phyloP scores from a whole-genome alignment of 2,329 filamentous ascomycete species.

The Colletotrichum tamarilloi region DNA sequence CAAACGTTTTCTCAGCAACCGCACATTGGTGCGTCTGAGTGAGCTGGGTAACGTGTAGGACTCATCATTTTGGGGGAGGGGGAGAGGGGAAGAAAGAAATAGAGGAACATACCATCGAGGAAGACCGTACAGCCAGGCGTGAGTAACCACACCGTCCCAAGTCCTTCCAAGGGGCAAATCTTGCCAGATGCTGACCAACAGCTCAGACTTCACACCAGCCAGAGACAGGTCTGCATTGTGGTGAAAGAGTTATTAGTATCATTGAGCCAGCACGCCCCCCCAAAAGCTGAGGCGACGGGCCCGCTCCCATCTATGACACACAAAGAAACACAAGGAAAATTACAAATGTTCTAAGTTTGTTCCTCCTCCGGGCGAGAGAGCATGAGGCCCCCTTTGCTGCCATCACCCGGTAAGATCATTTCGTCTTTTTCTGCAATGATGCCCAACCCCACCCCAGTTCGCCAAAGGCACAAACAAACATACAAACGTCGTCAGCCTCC shows the following conservation, averaged over 20 bases:
- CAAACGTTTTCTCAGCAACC: constrained; percentile 22
- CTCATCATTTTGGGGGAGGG: constrained; percentile 4
- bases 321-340: constrained; percentile 29
- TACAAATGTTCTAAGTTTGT: constrained; percentile 35
- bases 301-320: constrained; percentile 33
- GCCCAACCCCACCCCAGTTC: constrained; percentile 32
- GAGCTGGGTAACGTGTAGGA: constrained; percentile 20
- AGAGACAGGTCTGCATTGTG: background rate
- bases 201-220: background rate
- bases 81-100: background rate
- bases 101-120: background rate
- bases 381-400: background rate
- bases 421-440: constrained; percentile 33
- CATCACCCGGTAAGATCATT: constrained; percentile 13
- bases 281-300: constrained; percentile 3
- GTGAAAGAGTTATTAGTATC: constrained; percentile 35
- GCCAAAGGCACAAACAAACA: constrained; percentile 37
- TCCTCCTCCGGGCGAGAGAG: constrained; percentile 16
- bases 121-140: background rate
- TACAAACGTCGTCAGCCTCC: constrained; percentile 37
- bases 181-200: background rate
- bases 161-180: background rate
- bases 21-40: constrained; percentile 20
- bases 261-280: constrained; percentile 5
- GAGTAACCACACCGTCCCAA: background rate